These are phyloP conservation scores for Rhynchospora pubera DNA, from an alignment of 176 grass and related monocot species.

Conservation along the genomic window DNA sequence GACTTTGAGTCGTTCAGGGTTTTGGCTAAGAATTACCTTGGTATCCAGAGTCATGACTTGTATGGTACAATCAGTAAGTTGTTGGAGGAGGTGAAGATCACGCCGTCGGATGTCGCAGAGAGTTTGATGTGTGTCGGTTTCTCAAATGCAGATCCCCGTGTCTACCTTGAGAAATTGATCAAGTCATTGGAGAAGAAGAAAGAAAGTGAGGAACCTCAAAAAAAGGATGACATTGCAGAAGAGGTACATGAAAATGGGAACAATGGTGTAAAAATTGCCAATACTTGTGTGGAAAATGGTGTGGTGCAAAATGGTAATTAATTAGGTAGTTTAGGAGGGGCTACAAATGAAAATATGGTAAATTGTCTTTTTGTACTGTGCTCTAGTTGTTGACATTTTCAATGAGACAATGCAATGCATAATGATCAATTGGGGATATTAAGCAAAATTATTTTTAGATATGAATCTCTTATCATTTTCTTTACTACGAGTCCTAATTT, in stretches of 20 bases:
- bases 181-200: background rate
- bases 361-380: background rate
- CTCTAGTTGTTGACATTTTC: too few relatives aligned
- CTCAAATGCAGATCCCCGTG: constrained; percentile 11
- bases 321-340: background rate
- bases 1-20: constrained; percentile 58
- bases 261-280: background rate
- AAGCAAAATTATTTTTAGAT: too few relatives aligned
- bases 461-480: too few relatives aligned
- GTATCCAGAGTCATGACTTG: constrained; percentile 11
- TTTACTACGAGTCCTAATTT: too few relatives aligned
- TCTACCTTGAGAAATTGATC: constrained; percentile 22
- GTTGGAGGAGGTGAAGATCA: constrained; percentile 40
- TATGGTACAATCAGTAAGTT: constrained; percentile 19
- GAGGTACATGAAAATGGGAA: background rate
- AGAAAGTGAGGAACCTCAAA: constrained; percentile 1
- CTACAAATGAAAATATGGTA: background rate
- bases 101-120: constrained; percentile 56
- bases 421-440: too few relatives aligned
- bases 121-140: constrained; percentile 49
- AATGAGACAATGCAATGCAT: too few relatives aligned
- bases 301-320: background rate
- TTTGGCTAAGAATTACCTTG: constrained; percentile 46
- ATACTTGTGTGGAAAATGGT: background rate
- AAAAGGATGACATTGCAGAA: background rate